Evolutionary conservation across 192 early-diverging fungal species (phyloP), one percentile per base, ranked within the genome.

Genomic region (Funneliformis mosseae): DNA sequence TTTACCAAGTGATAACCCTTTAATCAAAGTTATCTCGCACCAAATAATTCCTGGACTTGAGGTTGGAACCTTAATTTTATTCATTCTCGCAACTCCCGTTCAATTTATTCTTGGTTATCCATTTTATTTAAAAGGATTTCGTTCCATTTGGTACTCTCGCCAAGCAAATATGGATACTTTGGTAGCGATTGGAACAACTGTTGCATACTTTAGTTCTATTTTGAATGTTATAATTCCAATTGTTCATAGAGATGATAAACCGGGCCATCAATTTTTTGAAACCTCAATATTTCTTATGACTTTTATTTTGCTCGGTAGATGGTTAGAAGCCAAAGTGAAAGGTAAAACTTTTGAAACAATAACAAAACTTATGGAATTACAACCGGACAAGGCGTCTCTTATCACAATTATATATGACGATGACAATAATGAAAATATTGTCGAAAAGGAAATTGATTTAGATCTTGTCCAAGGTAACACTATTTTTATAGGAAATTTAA

Each of bases 151-250:
- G 6, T 90, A 91, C 81, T 81, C 90, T 9, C 84, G 82, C 25
- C 87, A 88, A 5, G 92, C 93, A 39, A 94, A 94, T 79, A 96
- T 96, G 95, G 93, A 96, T 77, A 92, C 93, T 4, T 70, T 95
- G 4, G 92, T 96, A 1, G 90, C 90, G 0, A 81, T 95, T 21
- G 94, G 94, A 8, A 95, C 92, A 0, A 87, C 89, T 27, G 92
- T 92, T 0, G 93, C 94, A 10, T 95, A 95, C 80, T 67, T 89
- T 68, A 91, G 84, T 80, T 83, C 50, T 41, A 74, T 69, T 23
- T 81, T 45, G 43, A 86, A 78, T 42, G 76, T 62, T 42, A 10
- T 10, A n/a, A 73, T n/a, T 45, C 60, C 70, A 71, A 33, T 74
- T 45, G 48, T 14, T 41, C 60, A 83, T 77, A 75, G 10, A n/a